Percentiles rank a stretch among this genome's conserved stretches.
Conservation (phyloP, 2,329 filamentous ascomycete species). For the Aspergillus cejpii region DNA sequence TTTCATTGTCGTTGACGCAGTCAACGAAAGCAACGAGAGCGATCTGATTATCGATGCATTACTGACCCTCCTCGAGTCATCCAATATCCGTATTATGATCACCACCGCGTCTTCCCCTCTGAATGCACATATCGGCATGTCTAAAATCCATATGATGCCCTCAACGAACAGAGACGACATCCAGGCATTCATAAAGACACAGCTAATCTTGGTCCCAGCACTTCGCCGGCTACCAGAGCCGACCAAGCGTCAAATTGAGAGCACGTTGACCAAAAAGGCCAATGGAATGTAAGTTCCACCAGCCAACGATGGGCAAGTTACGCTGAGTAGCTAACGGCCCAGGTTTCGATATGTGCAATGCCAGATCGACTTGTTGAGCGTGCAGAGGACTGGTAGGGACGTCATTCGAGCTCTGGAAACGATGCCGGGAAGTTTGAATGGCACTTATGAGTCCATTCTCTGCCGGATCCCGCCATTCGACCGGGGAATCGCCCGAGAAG, state of each 20-base stretch:
- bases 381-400: not conserved
- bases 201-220: not conserved
- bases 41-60: not conserved
- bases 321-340: not conserved
- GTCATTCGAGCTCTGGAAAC: not conserved
- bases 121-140: not conserved
- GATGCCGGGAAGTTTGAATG: not conserved
- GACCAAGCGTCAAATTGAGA: not conserved
- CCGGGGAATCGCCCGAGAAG: not conserved
- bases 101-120: not conserved
- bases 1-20: not conserved
- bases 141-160: not conserved
- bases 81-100: not conserved
- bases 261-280: not conserved
- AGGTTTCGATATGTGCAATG: not conserved
- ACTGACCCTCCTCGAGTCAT: not conserved
- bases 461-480: not conserved
- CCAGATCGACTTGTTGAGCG: not conserved
- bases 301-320: not conserved
- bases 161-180: not conserved
- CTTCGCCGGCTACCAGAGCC: not conserved
- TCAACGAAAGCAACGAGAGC: not conserved
- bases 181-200: not conserved
- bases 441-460: not conserved
- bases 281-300: not conserved